These are phyloP conservation scores for Saccharomyces hybrid DNA, from an alignment of 1,139 yeast genomes.

Conservation along the genomic window DNA sequence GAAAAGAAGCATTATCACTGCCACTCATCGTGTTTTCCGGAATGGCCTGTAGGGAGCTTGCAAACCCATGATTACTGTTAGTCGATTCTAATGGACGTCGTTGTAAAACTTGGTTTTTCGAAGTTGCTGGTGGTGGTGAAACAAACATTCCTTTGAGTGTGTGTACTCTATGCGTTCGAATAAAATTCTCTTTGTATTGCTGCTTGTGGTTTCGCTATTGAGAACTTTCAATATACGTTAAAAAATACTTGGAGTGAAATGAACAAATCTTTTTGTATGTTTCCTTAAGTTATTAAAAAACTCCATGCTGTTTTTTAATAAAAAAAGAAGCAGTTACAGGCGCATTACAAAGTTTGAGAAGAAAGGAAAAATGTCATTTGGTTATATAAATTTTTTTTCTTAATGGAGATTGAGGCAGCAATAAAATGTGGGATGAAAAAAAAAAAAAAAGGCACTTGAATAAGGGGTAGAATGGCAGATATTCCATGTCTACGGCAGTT, in stretches of 20 bases:
- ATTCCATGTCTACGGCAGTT: not conserved
- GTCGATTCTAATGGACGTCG: not conserved
- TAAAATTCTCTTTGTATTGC: not conserved
- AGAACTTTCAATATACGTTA: not conserved
- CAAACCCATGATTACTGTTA: not conserved
- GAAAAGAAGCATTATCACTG: not conserved
- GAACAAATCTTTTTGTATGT: not conserved
- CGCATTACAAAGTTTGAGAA: not conserved
- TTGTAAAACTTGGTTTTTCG: conserved; percentile 14
- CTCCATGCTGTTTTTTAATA: not conserved
- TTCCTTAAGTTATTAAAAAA: not conserved
- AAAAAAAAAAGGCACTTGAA: not conserved
- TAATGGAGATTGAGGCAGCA: not conserved
- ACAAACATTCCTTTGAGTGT: conserved; percentile 22
- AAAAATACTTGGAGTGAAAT: not conserved
- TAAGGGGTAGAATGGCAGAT: not conserved
- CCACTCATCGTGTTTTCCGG: not conserved
- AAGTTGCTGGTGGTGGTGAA: conserved; percentile 30
- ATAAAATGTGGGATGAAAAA: not conserved
- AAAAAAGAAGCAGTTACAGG: not conserved
- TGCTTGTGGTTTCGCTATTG: not conserved
- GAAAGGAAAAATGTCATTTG: not conserved
- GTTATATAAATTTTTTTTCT: not conserved
- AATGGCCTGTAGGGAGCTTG: not conserved
- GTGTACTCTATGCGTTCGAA: not conserved